A percentile compares a stretch with the other conserved stretches of the same genome.
Conservation (phyloP, 2,329 filamentous ascomycete species). For the Aspergillus oerlinghausenensis region DNA sequence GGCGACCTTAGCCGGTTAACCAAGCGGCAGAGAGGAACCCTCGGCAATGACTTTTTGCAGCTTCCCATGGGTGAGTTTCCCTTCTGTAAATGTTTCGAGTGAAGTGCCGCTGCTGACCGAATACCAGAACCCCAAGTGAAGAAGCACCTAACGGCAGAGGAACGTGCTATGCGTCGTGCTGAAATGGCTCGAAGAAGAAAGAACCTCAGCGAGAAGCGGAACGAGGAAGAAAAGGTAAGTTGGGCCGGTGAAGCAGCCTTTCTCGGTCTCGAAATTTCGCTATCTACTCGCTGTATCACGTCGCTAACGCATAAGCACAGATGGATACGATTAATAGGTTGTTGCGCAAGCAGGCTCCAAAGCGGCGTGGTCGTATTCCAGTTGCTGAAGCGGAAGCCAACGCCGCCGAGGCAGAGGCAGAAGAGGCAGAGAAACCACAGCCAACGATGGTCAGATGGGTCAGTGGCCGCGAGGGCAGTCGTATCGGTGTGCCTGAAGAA, state of each 20-base stretch:
- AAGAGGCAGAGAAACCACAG: slow-evolving; percentile 36
- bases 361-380: slow-evolving; percentile 48
- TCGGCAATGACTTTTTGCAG: slow-evolving; percentile 48
- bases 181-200: slow-evolving; percentile 71
- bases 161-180: slow-evolving; percentile 66
- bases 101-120: slow-evolving; percentile 9
- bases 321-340: slow-evolving; percentile 65
- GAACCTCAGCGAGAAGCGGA: slow-evolving; percentile 71
- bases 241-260: background rate
- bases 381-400: slow-evolving; percentile 43
- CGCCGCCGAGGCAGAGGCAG: slow-evolving; percentile 35
- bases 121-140: slow-evolving; percentile 62
- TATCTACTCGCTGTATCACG: background rate
- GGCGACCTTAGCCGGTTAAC: slow-evolving; percentile 63
- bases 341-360: slow-evolving; percentile 63
- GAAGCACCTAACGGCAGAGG: slow-evolving; percentile 68
- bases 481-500: slow-evolving; percentile 43
- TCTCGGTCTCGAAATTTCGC: background rate
- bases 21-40: slow-evolving; percentile 61
- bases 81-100: background rate
- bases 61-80: slow-evolving; percentile 52
- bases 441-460: slow-evolving; percentile 45
- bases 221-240: slow-evolving; percentile 71
- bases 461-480: slow-evolving; percentile 38
- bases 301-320: slow-evolving; percentile 33